phyloP scores from a whole-genome alignment of 2,329 filamentous ascomycete species.

The Alternaria sp. region DNA sequence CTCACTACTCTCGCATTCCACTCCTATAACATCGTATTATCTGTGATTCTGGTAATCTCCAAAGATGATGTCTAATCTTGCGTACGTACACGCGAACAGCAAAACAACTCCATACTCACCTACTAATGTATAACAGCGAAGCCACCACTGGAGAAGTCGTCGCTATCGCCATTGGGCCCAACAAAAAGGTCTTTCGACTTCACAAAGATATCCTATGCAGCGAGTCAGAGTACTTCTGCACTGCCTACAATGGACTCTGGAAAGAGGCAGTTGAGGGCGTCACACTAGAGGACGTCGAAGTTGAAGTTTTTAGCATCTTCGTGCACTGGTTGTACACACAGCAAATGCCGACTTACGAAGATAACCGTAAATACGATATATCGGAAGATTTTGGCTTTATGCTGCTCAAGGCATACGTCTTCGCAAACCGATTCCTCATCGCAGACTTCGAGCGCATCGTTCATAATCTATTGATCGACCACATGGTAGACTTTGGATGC shows the following conservation, averaged over 20 bases:
- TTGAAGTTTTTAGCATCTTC: not conserved
- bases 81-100: not conserved
- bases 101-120: too few relatives aligned
- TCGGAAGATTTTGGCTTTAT: too few relatives aligned
- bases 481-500: not conserved
- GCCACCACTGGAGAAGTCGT: not conserved
- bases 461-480: not conserved
- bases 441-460: not conserved
- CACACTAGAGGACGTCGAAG: too few relatives aligned
- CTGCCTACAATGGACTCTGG: not conserved
- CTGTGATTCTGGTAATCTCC: fast-evolving
- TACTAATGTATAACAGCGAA: too few relatives aligned
- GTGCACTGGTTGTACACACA: not conserved
- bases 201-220: not conserved
- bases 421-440: not conserved
- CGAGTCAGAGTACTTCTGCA: not conserved
- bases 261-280: too few relatives aligned
- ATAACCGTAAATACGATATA: too few relatives aligned
- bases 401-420: not conserved
- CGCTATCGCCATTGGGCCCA: too few relatives aligned
- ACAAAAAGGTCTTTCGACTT: too few relatives aligned
- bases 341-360: too few relatives aligned
- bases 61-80: fast-evolving
- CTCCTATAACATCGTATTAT: not conserved
- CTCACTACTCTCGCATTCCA: not conserved